Evolutionary conservation across 148 eudicot genomes (phyloP).

Genomic region (Rhododendron henanense): DNA sequence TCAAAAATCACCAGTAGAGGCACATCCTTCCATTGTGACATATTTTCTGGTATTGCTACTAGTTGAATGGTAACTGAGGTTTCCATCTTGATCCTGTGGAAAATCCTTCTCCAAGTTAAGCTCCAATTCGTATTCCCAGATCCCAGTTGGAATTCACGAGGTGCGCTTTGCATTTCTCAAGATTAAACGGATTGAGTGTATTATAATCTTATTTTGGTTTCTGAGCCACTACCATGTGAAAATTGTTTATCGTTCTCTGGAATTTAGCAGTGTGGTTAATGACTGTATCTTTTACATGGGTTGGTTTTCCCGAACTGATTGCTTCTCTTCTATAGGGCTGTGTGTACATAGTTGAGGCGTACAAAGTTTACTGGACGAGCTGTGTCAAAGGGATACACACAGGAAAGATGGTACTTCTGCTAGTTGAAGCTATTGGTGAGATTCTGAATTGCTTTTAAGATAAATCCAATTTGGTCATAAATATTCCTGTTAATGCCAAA

Average conservation of each 20-base stretch:
- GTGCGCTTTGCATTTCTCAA: background rate
- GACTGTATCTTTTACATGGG: background rate
- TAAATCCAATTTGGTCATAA: background rate
- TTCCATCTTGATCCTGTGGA: background rate
- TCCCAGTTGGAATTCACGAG: background rate
- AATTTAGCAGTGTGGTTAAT: background rate
- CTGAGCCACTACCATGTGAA: background rate
- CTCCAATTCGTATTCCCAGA: background rate
- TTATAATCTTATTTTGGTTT: background rate
- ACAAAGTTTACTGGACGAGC: slow-evolving; percentile 69
- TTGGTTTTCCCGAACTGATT: slow-evolving; percentile 1
- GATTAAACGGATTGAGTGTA: background rate
- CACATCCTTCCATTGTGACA: background rate
- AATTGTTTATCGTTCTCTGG: background rate
- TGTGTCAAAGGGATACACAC: slow-evolving; percentile 85
- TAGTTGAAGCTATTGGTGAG: slow-evolving; percentile 97
- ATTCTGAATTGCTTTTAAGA: slow-evolving; percentile 2
- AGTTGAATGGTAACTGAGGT: background rate
- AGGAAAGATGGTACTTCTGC: slow-evolving; percentile 81
- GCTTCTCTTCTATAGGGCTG: slow-evolving; percentile 60
- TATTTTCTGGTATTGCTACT: background rate
- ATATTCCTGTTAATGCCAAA: background rate
- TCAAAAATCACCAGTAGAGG: background rate
- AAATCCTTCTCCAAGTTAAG: background rate
- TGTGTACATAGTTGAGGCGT: slow-evolving; percentile 79